A percentile compares a stretch with the other conserved stretches of the same genome.
These are phyloP conservation scores for Pseudofabraea citricarpa DNA, from an alignment of 2,329 filamentous ascomycete species.

Conservation along the genomic window DNA sequence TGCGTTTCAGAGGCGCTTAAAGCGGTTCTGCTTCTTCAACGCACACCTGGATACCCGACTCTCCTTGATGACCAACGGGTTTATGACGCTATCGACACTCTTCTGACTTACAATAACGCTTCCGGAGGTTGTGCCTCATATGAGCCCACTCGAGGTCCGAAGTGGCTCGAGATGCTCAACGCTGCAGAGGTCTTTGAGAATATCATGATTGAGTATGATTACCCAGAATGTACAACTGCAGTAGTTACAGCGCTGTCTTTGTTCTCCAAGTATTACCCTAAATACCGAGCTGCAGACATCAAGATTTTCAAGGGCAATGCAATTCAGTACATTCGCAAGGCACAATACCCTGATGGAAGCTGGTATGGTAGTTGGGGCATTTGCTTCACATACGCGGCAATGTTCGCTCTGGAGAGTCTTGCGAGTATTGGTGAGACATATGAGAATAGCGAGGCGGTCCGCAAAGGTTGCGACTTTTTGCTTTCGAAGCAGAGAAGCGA, in stretches of 20 bases:
- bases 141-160: constrained; percentile 74
- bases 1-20: constrained; percentile 91
- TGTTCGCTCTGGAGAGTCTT: constrained; percentile 92
- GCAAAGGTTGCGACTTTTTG: constrained; percentile 79
- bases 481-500: constrained; percentile 79
- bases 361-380: constrained; percentile 99
- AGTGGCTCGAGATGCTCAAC: constrained; percentile 79
- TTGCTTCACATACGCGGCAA: constrained; percentile 93
- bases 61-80: constrained; percentile 73
- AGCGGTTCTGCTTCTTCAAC: constrained; percentile 78
- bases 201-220: constrained; percentile 99
- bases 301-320: constrained; percentile 66
- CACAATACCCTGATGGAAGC: constrained; percentile 76
- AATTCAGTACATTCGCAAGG: constrained; percentile 74
- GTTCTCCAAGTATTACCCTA: constrained; percentile 76
- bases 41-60: constrained; percentile 67
- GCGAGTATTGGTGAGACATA: constrained; percentile 79
- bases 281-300: constrained; percentile 76
- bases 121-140: constrained; percentile 88
- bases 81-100: constrained; percentile 82
- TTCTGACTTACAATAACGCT: constrained; percentile 85
- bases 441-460: constrained; percentile 63
- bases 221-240: constrained; percentile 95
- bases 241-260: constrained; percentile 82
- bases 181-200: constrained; percentile 93